Percentiles rank a stretch among this genome's conserved stretches.
Conservation (phyloP, 2,329 filamentous ascomycete species). For the Purpureocillium lavendulum region DNA sequence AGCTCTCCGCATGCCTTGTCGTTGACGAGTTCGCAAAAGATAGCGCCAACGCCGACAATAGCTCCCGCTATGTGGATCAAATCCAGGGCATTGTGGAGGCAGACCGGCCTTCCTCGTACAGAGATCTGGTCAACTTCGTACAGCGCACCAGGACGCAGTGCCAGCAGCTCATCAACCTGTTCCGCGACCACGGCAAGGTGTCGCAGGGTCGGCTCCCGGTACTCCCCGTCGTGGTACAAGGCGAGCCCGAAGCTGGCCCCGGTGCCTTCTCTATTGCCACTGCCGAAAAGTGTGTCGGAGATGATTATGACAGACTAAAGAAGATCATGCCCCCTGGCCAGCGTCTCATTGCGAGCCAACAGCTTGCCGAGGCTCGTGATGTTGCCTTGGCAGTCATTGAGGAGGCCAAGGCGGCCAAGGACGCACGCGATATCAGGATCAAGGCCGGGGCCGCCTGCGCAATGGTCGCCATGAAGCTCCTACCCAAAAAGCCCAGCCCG, state of each 20-base stretch:
- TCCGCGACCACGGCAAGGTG: slow-evolving; percentile 84
- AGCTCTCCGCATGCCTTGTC: slow-evolving; percentile 74
- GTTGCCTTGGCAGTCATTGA: slow-evolving; percentile 65
- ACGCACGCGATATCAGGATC: slow-evolving; percentile 76
- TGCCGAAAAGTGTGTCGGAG: slow-evolving; percentile 77
- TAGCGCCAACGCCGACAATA: slow-evolving; percentile 31
- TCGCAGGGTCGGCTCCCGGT: slow-evolving; percentile 65
- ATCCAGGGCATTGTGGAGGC: slow-evolving; percentile 72
- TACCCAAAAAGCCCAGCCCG: slow-evolving; percentile 88
- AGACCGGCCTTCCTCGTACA: slow-evolving; percentile 74
- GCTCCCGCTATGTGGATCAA: slow-evolving; percentile 47
- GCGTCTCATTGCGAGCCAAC: slow-evolving; percentile 71
- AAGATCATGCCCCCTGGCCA: slow-evolving; percentile 84
- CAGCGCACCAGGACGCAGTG: slow-evolving; percentile 88
- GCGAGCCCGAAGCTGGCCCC: slow-evolving; percentile 83
- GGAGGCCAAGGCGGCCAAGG: slow-evolving; percentile 72
- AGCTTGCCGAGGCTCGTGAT: slow-evolving; percentile 68
- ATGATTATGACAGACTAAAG: slow-evolving; percentile 83
- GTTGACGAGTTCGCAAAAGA: slow-evolving; percentile 81
- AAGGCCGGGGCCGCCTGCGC: slow-evolving; percentile 80
- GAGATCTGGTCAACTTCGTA: slow-evolving; percentile 82
- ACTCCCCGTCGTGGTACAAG: slow-evolving; percentile 87
- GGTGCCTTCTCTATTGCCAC: slow-evolving; percentile 84
- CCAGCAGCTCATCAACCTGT: slow-evolving; percentile 80
- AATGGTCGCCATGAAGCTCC: slow-evolving; percentile 73